Conservation (phyloP, 208 protist species). For the Tritrichomonas musculus region DNA sequence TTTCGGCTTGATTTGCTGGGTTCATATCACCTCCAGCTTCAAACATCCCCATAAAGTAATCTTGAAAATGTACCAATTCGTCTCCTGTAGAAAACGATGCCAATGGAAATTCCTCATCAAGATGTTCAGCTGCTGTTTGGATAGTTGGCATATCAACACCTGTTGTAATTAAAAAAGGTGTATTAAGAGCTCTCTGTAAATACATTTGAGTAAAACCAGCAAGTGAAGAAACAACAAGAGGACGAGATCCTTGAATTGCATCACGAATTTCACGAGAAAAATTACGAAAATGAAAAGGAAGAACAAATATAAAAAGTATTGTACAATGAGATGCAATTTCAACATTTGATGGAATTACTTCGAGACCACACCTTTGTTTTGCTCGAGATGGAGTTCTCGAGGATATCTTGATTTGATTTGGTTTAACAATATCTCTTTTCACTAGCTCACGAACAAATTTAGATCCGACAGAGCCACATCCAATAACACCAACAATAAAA, state of each 20-base stretch:
- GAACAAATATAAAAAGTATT: background rate
- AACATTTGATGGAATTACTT: background rate
- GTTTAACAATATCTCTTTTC: background rate
- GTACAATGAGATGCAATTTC: conserved; percentile 27
- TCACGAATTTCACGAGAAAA: conserved; percentile 21
- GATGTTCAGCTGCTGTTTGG: background rate
- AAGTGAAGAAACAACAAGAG: conserved; percentile 8
- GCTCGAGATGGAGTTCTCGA: background rate
- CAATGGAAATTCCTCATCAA: conserved; percentile 5
- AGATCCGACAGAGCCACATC: conserved; percentile 12
- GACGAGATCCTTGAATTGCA: background rate
- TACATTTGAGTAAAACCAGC: background rate
- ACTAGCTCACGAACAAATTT: background rate
- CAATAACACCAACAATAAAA: conserved; percentile 22
- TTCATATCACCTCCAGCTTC: background rate
- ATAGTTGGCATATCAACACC: conserved; percentile 8
- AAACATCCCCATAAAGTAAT: background rate
- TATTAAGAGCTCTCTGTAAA: background rate
- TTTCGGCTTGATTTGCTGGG: too few relatives aligned
- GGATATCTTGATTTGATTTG: background rate
- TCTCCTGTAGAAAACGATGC: conserved; percentile 7
- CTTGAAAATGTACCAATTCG: conserved; percentile 7
- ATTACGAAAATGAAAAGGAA: conserved; percentile 14
- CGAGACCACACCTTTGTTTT: background rate
- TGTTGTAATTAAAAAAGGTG: conserved; percentile 18